Conservation (phyloP, 352 stramenopile species). For the Phytophthora uliginosa region DNA sequence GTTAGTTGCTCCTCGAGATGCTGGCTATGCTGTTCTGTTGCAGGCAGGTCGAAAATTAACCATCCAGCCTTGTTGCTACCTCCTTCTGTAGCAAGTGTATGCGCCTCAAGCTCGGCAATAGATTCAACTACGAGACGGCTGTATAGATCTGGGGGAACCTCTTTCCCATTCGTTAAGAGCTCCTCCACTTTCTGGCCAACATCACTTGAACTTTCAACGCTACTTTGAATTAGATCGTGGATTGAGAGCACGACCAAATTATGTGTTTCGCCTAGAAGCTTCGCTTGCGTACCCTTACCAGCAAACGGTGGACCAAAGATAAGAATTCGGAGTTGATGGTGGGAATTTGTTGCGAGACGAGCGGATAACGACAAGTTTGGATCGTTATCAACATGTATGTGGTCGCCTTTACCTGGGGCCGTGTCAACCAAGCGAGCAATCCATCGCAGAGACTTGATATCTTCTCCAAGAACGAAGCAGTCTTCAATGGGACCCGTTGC, state of each 20-base stretch:
- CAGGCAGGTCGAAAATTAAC: conserved; percentile 75
- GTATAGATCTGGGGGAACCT: conserved; percentile 64
- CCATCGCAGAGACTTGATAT: conserved; percentile 76
- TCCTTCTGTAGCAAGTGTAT: not conserved
- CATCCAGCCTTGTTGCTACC: conserved; percentile 48
- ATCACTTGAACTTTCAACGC: conserved; percentile 38
- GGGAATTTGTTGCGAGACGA: not conserved
- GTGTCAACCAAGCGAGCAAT: conserved; percentile 31
- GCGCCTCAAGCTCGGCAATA: conserved; percentile 33
- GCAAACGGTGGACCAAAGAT: conserved; percentile 71
- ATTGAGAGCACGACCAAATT: conserved; percentile 64
- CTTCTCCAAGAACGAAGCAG: conserved; percentile 64
- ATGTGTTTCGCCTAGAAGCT: conserved; percentile 58
- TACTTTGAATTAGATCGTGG: conserved; percentile 49
- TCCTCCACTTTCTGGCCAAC: conserved; percentile 38
- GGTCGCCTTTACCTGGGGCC: not conserved
- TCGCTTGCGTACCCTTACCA: conserved; percentile 66
- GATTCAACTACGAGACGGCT: conserved; percentile 61
- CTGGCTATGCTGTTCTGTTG: conserved; percentile 49
- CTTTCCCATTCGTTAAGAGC: conserved; percentile 45
- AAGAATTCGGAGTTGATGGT: conserved; percentile 56
- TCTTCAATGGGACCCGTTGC: conserved; percentile 55
- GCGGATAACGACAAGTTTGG: not conserved
- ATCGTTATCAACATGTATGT: not conserved
- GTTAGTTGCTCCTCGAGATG: conserved; percentile 70